These are phyloP conservation scores for Plantago major DNA, from an alignment of 257 asterid genomes.

Conservation along the genomic window DNA sequence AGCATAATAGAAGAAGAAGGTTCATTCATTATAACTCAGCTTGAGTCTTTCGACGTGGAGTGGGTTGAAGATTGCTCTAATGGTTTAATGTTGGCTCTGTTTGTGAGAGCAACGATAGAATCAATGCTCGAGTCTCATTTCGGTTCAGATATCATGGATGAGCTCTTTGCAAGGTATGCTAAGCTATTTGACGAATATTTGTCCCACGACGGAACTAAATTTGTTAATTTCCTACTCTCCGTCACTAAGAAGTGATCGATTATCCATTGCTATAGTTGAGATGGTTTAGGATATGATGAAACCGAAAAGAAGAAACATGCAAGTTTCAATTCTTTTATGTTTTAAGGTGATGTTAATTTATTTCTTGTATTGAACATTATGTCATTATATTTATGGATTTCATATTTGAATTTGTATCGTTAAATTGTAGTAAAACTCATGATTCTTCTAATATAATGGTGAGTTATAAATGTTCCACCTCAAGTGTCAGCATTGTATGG, in stretches of 20 bases:
- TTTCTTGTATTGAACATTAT: too few relatives aligned
- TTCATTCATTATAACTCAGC: conserved; percentile 33
- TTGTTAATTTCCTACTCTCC: conserved; percentile 43
- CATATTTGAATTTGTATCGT: too few relatives aligned
- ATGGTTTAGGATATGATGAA: too few relatives aligned
- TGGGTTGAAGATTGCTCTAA: conserved; percentile 38
- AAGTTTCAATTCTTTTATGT: too few relatives aligned
- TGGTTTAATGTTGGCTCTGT: conserved; percentile 26
- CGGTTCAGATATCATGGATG: conserved; percentile 47
- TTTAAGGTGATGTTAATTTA: too few relatives aligned
- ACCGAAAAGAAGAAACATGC: too few relatives aligned
- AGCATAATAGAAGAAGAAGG: conserved; percentile 38
- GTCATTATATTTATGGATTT: too few relatives aligned
- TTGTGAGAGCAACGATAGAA: conserved; percentile 60
- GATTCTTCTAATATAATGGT: too few relatives aligned
- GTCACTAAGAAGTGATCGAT: conserved; percentile 23
- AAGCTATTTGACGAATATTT: conserved; percentile 38
- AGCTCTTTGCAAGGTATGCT: conserved; percentile 35
- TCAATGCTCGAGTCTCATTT: conserved; percentile 47
- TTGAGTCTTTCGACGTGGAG: conserved; percentile 32
- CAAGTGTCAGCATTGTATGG: too few relatives aligned
- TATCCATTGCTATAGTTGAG: too few relatives aligned
- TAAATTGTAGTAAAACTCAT: too few relatives aligned
- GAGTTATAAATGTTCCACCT: too few relatives aligned
- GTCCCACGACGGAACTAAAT: conserved; percentile 24